These are phyloP conservation scores for Fusarium tricinctum DNA, from an alignment of 2,329 filamentous ascomycete species.

Conservation along the genomic window DNA sequence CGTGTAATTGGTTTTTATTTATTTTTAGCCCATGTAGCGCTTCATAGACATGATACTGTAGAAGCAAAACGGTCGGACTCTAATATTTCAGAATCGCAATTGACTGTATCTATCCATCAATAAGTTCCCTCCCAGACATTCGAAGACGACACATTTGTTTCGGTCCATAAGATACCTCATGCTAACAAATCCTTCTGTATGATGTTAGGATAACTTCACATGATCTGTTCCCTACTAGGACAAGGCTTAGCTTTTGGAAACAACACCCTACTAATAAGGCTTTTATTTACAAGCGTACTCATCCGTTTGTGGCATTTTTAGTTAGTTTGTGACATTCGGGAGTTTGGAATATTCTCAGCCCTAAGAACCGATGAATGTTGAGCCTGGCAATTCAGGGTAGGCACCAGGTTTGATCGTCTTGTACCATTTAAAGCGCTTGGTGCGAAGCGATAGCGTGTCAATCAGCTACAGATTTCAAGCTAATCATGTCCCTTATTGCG, in stretches of 20 bases:
- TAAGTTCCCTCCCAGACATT: too few relatives aligned
- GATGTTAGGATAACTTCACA: too few relatives aligned
- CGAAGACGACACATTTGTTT: too few relatives aligned
- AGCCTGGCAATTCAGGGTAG: not conserved
- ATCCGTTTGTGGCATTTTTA: not conserved
- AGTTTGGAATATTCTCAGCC: not conserved
- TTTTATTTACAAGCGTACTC: not conserved
- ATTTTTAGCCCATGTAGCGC: too few relatives aligned
- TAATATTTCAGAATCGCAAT: too few relatives aligned
- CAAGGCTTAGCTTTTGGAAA: not conserved
- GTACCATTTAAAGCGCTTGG: not conserved
- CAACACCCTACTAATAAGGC: not conserved
- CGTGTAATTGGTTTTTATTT: too few relatives aligned
- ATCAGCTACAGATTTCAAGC: not conserved
- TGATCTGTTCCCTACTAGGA: not conserved
- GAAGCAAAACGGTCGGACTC: too few relatives aligned
- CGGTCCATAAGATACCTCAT: too few relatives aligned
- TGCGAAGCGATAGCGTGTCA: not conserved
- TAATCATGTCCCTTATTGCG: not conserved
- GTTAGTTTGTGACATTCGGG: not conserved
- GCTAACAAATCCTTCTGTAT: too few relatives aligned
- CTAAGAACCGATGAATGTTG: not conserved
- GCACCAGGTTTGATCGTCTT: not conserved
- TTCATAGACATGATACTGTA: too few relatives aligned
- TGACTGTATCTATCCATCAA: too few relatives aligned